Conservation (phyloP, 441 rosid genomes). For the Pelargonium australe region DNA sequence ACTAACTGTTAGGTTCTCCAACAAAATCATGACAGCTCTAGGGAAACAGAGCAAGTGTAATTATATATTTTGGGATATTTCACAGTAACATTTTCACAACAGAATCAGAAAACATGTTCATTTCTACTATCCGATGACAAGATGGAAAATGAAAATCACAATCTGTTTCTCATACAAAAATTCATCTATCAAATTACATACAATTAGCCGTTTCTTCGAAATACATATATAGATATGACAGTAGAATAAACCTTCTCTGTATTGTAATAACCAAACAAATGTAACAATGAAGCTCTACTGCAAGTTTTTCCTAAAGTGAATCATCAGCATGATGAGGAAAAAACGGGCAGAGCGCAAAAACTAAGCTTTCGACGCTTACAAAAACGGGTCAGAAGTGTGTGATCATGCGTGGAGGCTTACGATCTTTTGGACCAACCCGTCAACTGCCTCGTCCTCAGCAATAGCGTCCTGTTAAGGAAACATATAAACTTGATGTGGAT, state of each 20-base stretch:
- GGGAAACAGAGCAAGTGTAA: too few relatives aligned
- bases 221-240: neutral
- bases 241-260: neutral
- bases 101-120: too few relatives aligned
- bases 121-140: too few relatives aligned
- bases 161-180: neutral
- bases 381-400: conserved; percentile 5
- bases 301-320: neutral
- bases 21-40: too few relatives aligned
- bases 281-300: neutral
- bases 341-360: conserved; percentile 7
- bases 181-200: neutral
- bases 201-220: neutral
- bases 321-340: conserved; percentile 3
- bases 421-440: conserved; percentile 47
- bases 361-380: conserved; percentile 15
- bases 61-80: too few relatives aligned
- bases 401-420: conserved; percentile 42
- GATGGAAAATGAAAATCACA: neutral
- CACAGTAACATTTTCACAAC: too few relatives aligned
- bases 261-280: neutral
- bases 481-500: conserved; percentile 21
- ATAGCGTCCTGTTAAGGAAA: conserved; percentile 28
- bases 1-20: too few relatives aligned
- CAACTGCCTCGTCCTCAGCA: conserved; percentile 46